Evolutionary conservation across 257 asterid species (phyloP).

Genomic region (Marsdenia floribunda): DNA sequence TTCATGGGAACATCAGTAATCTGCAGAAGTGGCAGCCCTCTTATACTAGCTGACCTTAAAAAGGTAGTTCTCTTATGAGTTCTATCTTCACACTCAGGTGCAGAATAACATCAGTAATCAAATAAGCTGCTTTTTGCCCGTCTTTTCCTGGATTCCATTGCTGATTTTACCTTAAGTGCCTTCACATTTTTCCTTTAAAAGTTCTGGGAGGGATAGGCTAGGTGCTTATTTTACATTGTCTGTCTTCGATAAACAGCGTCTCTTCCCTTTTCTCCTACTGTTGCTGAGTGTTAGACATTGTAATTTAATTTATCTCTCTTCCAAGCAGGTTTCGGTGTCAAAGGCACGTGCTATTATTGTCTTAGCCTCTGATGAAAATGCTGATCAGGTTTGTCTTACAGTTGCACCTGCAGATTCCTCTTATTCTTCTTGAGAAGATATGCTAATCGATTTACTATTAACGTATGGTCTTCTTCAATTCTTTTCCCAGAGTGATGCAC

Average conservation of each 20-base stretch:
- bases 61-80: slow-evolving; percentile 40
- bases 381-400: slow-evolving; percentile 69
- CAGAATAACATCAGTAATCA: not conserved
- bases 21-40: slow-evolving; percentile 97
- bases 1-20: slow-evolving; percentile 95
- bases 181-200: not conserved
- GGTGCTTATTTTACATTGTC: not conserved
- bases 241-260: not conserved
- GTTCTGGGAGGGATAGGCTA: not conserved
- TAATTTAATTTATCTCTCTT: slow-evolving; percentile 15
- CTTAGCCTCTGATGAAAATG: slow-evolving; percentile 95
- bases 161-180: not conserved
- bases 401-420: slow-evolving; percentile 5
- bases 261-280: slow-evolving; percentile 1
- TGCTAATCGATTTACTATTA: slow-evolving; percentile 6
- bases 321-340: slow-evolving; percentile 83
- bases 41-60: slow-evolving; percentile 91
- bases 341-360: slow-evolving; percentile 95
- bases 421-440: not conserved
- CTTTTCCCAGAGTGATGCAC: slow-evolving; percentile 82
- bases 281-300: slow-evolving; percentile 10
- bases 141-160: not conserved
- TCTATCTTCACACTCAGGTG: not conserved
- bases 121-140: not conserved
- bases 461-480: not conserved